A percentile compares a stretch with the other conserved stretches of the same genome.
Evolutionary conservation across 805 yeast genomes (phyloP).

Genomic region (Metschnikowia santaceciliae): DNA sequence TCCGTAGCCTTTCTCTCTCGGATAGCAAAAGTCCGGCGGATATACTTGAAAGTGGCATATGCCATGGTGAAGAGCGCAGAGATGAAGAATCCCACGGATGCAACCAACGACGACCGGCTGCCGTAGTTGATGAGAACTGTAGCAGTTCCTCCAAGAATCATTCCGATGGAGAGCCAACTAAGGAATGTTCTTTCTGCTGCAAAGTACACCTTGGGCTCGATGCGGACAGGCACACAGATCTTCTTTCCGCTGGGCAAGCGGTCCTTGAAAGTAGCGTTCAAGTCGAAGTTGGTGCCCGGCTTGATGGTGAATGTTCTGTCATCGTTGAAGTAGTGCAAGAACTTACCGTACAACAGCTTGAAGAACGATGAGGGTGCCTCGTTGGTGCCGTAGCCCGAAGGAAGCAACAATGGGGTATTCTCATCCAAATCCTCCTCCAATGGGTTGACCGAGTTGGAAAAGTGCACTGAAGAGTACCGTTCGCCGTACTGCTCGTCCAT

Average conservation of each 20-base stretch:
- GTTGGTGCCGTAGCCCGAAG: slow-evolving; percentile 29
- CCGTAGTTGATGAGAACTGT: slow-evolving; percentile 85
- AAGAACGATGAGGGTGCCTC: slow-evolving; percentile 31
- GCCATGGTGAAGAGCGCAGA: slow-evolving; percentile 70
- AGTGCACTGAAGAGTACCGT: slow-evolving; percentile 36
- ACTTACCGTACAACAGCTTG: slow-evolving; percentile 29
- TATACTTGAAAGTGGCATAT: slow-evolving; percentile 70
- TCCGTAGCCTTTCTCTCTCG: slow-evolving; percentile 77
- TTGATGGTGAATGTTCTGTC: slow-evolving; percentile 44
- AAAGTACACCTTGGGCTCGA: slow-evolving; percentile 98
- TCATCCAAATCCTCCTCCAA: slow-evolving; percentile 51
- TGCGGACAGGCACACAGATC: slow-evolving; percentile 89
- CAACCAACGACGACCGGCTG: slow-evolving; percentile 59
- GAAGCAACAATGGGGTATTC: slow-evolving; percentile 39
- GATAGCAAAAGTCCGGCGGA: slow-evolving; percentile 79
- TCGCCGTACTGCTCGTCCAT: slow-evolving; percentile 29
- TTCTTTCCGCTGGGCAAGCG: slow-evolving; percentile 84
- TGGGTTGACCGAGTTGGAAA: slow-evolving; percentile 43
- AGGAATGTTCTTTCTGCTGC: slow-evolving; percentile 95
- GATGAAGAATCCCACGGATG: slow-evolving; percentile 81
- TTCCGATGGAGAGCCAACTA: slow-evolving; percentile 89
- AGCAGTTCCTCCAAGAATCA: slow-evolving; percentile 85
- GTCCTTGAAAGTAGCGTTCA: slow-evolving; percentile 44
- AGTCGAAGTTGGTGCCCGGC: slow-evolving; percentile 43
- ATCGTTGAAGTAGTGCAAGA: slow-evolving; percentile 40